Evolutionary conservation across 495 filamentous ascomycete genomes (phyloP), one percentile per base, ranked within the genome.

Genomic region (Tetracladium setigerum): DNA sequence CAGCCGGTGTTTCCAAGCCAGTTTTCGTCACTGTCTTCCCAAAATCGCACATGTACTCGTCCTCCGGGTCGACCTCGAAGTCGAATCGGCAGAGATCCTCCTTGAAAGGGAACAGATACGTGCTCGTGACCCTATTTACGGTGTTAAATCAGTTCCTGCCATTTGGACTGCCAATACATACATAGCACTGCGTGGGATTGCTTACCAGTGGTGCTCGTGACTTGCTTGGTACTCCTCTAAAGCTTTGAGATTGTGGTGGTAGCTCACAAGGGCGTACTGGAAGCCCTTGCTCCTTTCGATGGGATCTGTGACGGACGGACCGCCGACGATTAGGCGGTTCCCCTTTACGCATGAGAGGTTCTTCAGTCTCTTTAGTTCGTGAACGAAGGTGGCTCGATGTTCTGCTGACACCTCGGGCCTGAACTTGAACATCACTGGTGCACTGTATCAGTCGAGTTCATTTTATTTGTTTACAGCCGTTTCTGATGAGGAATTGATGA

Each of bases 11-110:
- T n/a, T n/a, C n/a, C n/a, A n/a, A n/a, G n/a, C n/a, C n/a, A n/a
- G n/a, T n/a, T n/a, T n/a, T n/a, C n/a, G n/a, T n/a, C n/a, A n/a
- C n/a, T n/a, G n/a, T n/a, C n/a, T n/a, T n/a, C n/a, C n/a, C n/a
- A n/a, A n/a, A n/a, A n/a, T n/a, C n/a, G n/a, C n/a, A n/a, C 53
- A 60, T 51, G 54, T 50, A 31, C 43, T 68, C 68, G 45, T 69
- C 70, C 33, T 54, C 63, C 2, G 42, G 39, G 35, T 67, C 66
- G 11, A 72, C 67, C 50, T 73, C 68, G 50, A 74, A 73, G 47
- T 74, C 71, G 57, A 74, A 74, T 15, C 69, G 63, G 38, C 67
- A 56, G 6, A 74, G 44, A 59, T 74, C 70, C 46, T 72, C 69
- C 43, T 65, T 67, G 49, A 62, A 74, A 1, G 71, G 71, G 45